Percentiles rank a stretch among this genome's conserved stretches.
phyloP scores from a whole-genome alignment of 768 basidiomycete species.

The Pleurotus sapidus region DNA sequence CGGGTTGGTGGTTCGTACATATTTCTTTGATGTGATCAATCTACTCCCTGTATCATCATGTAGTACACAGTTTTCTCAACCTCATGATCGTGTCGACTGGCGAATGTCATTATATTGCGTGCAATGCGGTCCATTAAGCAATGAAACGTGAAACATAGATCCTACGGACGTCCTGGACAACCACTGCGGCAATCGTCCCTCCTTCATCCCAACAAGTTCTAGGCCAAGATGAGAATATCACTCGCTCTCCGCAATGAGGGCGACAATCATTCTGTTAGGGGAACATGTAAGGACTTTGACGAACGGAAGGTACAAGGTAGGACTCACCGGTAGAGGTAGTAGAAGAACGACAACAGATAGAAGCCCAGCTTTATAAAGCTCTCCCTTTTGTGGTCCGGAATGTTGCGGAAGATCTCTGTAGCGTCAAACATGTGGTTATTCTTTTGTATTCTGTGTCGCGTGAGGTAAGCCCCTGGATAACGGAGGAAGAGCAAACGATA shows the following conservation, averaged over 20 bases:
- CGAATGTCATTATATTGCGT: no score
- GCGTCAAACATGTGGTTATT: constrained; percentile 99
- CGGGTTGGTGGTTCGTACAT: constrained; percentile 79
- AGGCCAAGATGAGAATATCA: constrained; percentile 18
- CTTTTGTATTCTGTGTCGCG: constrained; percentile 68
- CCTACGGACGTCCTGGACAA: background rate
- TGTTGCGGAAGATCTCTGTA: constrained; percentile 96
- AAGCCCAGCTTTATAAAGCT: constrained; percentile 94
- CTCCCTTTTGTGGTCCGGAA: constrained; percentile 94
- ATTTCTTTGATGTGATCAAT: no score
- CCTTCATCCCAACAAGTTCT: background rate
- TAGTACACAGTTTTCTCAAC: no score
- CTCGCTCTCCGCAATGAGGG: constrained; percentile 79
- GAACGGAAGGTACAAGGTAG: background rate
- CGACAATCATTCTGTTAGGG: constrained; percentile 72
- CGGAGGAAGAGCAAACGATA: constrained; percentile 9
- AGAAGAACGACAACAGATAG: constrained; percentile 90
- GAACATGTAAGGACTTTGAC: background rate
- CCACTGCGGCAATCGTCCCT: background rate
- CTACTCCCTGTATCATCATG: no score
- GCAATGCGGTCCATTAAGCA: background rate
- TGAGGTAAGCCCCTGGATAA: constrained; percentile 6
- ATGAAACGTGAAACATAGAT: constrained; percentile 5
- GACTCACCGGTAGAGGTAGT: constrained; percentile 84
- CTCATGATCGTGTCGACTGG: no score